Percentiles rank a stretch among this genome's conserved stretches.
These are phyloP conservation scores for Apiospora marii DNA, from an alignment of 2,329 filamentous ascomycete genomes.

Conservation along the genomic window DNA sequence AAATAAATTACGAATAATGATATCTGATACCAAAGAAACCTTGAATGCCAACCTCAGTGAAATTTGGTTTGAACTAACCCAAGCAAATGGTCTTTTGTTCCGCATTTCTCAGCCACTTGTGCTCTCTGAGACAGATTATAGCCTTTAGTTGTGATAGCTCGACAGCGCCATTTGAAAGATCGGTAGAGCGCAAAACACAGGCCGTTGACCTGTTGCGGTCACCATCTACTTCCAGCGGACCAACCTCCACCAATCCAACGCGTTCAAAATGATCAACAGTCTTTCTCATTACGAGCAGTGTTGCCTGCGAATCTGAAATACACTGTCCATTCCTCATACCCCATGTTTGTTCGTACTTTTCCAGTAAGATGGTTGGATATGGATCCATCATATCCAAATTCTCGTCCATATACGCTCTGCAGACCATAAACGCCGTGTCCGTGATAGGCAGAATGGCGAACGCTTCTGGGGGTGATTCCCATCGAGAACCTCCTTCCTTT, in stretches of 20 bases:
- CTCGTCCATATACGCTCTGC: background rate
- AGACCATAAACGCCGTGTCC: background rate
- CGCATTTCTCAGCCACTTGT: background rate
- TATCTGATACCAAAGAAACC: background rate
- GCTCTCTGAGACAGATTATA: background rate
- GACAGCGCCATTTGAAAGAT: background rate
- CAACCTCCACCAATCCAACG: background rate
- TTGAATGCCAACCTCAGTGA: background rate
- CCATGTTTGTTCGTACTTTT: background rate
- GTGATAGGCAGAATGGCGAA: background rate
- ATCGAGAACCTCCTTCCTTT: background rate
- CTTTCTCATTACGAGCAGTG: background rate
- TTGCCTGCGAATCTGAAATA: too few species aligned
- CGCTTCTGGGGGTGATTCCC: background rate
- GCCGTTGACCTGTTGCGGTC: too few species aligned
- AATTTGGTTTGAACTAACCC: background rate
- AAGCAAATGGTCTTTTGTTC: background rate
- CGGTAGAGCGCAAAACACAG: background rate
- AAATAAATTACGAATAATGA: constrained; percentile 19
- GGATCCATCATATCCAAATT: background rate
- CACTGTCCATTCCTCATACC: too few species aligned
- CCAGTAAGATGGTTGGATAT: background rate
- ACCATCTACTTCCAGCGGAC: too few species aligned
- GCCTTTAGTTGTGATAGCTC: background rate
- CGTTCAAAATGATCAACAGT: background rate